Base-by-base conservation (phyloP, 176 grass and related monocot species). In the Olyra latifolia region DNA sequence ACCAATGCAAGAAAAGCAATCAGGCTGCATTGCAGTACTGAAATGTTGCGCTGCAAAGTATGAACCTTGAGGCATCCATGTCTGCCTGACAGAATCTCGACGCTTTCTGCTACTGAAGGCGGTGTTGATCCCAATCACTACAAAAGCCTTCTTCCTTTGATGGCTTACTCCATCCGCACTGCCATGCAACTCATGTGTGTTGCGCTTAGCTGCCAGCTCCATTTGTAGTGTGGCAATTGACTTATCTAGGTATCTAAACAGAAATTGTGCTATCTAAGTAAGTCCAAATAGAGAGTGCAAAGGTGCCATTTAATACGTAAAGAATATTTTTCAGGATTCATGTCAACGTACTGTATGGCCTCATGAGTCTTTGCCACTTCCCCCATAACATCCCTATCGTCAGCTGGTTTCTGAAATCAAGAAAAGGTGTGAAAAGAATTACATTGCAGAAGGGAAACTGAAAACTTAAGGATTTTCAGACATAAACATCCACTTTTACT, bases 21-120 rank as follows among this genome's bases (percentile, higher is more conserved):
- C 38, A 70, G 66, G 7, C 15, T 15, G 44, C n/a, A 4, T 41
- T 10, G 20, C 53, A 40, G 17, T 65, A 40, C 17, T n/a, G 46
- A 65, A 40, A 32, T 67, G 16, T 17, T 9, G 40, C 46, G n/a
- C 39, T 35, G 58, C 6, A n/a, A 24, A 84, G 10, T 44, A 39
- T 67, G 67, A 88, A 98, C 96, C 96, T 95, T 93, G 90, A 55
- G 90, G 92, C 92, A 98, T 95, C 96, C 96, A 98, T 8, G 92
- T 95, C 69, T 89, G 77, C 78, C 96, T 89, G 52, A 98, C 92
- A n/a, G 96, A 95, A 53, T 98, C 96, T 43, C 96, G 86, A 20
- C 96, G 91, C 78, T 89, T 98, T 82, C 86, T 86, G 80, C 96
- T 98, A 62, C 88, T 98, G 88, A 98, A 98, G 40, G 95, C 95